Percentiles rank a stretch among this genome's conserved stretches.
phyloP scores from a whole-genome alignment of 2,329 filamentous ascomycete species.

The Fusarium verrucosum region DNA sequence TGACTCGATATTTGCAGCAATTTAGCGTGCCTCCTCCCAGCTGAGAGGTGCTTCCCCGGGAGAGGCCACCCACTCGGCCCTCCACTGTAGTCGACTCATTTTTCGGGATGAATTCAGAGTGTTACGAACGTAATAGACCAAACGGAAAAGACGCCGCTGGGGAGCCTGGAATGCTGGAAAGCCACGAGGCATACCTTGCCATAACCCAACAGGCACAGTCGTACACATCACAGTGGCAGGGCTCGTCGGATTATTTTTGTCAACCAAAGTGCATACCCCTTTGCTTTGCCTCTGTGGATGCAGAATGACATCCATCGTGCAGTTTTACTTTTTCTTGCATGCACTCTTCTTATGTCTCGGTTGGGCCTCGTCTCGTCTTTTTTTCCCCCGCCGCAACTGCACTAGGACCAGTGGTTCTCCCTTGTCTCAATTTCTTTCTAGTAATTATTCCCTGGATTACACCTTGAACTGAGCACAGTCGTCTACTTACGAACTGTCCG shows the following conservation, averaged over 20 bases:
- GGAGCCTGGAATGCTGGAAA: conserved; percentile 2
- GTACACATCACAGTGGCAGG: conserved; percentile 20
- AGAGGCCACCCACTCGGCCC: conserved; percentile 22
- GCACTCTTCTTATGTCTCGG: conserved; percentile 24
- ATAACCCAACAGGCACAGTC: neutral
- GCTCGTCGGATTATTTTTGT: conserved; percentile 30
- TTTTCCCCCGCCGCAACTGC: conserved; percentile 23
- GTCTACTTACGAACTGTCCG: neutral
- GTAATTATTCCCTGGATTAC: conserved; percentile 22
- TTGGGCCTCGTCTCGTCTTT: conserved; percentile 23
- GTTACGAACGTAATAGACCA: conserved; percentile 17
- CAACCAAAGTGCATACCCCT: conserved; percentile 6
- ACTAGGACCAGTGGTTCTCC: conserved; percentile 16
- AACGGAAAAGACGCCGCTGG: conserved; percentile 33
- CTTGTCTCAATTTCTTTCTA: conserved; percentile 34
- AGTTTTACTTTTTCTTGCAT: conserved; percentile 28
- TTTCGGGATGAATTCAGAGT: conserved; percentile 16
- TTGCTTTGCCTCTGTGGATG: conserved; percentile 1
- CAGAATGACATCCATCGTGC: neutral
- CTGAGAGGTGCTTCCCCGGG: conserved; percentile 32
- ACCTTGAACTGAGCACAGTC: neutral
- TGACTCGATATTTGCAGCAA: conserved; percentile 37
- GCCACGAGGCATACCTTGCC: conserved; percentile 13
- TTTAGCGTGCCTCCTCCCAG: conserved; percentile 29
- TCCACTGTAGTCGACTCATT: conserved; percentile 16